phyloP scores from a whole-genome alignment of 768 basidiomycete species.

The Serendipita sp. region DNA sequence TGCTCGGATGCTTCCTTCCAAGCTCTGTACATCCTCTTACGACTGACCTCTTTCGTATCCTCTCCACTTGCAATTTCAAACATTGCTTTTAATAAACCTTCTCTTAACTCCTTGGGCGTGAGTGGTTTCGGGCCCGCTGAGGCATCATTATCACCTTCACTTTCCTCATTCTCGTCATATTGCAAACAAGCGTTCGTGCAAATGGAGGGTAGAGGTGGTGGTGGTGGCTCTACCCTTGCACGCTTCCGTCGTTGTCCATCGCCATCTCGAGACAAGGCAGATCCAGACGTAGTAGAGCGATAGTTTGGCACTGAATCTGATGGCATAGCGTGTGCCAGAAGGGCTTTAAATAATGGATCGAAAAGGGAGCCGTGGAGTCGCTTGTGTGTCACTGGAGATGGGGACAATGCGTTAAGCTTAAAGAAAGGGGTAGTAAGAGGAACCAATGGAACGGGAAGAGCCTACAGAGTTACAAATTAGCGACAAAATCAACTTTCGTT shows the following conservation, averaged over 20 bases:
- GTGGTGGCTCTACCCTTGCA: constrained; percentile 23
- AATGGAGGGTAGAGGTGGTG: constrained; percentile 28
- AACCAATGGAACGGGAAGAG: constrained; percentile 32
- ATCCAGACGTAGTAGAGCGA: constrained; percentile 10
- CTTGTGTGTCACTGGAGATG: constrained; percentile 46
- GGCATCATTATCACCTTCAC: constrained; percentile 19
- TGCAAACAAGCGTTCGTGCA: constrained; percentile 38
- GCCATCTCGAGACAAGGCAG: constrained; percentile 17
- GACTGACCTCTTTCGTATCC: constrained; percentile 61
- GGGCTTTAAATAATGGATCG: constrained; percentile 46
- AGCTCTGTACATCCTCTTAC: constrained; percentile 67
- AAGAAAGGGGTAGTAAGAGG: constrained; percentile 56
- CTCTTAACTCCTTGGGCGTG: constrained; percentile 25
- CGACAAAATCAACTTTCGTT: constrained; percentile 24
- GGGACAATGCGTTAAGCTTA: constrained; percentile 50
- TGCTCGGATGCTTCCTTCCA: constrained; percentile 49
- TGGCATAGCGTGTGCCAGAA: constrained; percentile 17
- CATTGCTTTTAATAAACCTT: constrained; percentile 40
- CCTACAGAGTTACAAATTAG: constrained; percentile 14
- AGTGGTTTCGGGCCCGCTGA: neutral
- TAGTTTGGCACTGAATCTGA: neutral
- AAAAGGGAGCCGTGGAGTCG: constrained; percentile 56
- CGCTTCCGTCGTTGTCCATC: constrained; percentile 33
- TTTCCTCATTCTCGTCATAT: constrained; percentile 23
- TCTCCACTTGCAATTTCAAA: constrained; percentile 61